These are phyloP conservation scores for Canna indica DNA, from an alignment of 176 grass and related monocot species.

Conservation along the genomic window DNA sequence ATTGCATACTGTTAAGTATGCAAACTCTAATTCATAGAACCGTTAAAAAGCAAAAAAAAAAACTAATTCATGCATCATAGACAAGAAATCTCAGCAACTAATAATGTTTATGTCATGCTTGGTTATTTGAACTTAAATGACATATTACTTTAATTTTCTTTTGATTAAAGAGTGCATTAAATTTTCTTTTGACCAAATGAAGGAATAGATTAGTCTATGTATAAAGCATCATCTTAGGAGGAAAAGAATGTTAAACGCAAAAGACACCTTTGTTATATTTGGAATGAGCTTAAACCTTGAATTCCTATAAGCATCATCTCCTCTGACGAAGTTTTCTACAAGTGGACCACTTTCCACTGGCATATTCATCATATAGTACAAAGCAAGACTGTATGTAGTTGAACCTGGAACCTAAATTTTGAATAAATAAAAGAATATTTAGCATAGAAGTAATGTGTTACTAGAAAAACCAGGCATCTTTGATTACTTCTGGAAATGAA, in stretches of 20 bases:
- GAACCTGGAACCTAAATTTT: constrained; percentile 70
- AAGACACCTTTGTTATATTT: constrained; percentile 72
- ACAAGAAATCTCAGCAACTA: too few species aligned
- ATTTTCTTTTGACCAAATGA: too few species aligned
- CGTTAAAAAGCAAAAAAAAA: too few species aligned
- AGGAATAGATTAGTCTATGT: background rate
- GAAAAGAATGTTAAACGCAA: background rate
- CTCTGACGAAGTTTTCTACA: constrained; percentile 76
- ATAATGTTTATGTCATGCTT: too few species aligned
- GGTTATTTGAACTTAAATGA: too few species aligned
- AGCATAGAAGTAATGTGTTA: background rate
- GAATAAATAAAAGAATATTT: background rate
- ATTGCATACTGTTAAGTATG: too few species aligned
- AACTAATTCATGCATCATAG: too few species aligned
- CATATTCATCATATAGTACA: constrained; percentile 92
- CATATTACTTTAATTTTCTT: too few species aligned
- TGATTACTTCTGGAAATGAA: background rate
- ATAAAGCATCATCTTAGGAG: background rate
- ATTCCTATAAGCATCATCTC: constrained; percentile 93
- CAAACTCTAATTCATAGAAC: too few species aligned
- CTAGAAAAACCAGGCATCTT: too few species aligned
- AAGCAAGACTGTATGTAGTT: constrained; percentile 80
- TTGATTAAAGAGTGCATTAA: too few species aligned
- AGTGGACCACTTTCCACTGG: constrained; percentile 82
- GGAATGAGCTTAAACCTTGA: constrained; percentile 99